Conservation (phyloP, 768 basidiomycete genomes). For the Rhodotorula kratochvilovae region DNA sequence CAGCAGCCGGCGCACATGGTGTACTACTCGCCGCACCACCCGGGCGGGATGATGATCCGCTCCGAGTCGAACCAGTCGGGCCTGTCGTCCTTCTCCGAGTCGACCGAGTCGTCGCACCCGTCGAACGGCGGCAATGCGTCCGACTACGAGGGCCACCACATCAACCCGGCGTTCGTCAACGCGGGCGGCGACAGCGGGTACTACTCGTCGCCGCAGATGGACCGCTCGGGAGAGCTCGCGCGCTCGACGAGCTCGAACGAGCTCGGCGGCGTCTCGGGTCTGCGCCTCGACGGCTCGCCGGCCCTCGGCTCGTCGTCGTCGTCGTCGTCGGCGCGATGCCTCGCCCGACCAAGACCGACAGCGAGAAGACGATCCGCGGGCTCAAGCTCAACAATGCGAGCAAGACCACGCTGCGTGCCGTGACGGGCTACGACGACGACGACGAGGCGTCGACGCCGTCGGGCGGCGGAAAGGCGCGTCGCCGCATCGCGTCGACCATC, state of each 20-base stretch:
- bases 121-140: neutral
- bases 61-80: slow-evolving; percentile 16
- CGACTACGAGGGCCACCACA: neutral
- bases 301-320: no score
- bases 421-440: neutral
- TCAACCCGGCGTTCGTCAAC: slow-evolving; percentile 8
- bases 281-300: slow-evolving; percentile 10
- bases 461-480: neutral
- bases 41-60: slow-evolving; percentile 1
- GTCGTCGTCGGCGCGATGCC: neutral
- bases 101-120: neutral
- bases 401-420: neutral
- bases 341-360: neutral
- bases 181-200: neutral
- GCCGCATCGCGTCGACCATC: neutral
- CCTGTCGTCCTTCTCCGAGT: slow-evolving; percentile 7
- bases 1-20: no score
- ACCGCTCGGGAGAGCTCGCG: neutral
- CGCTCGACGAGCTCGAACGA: slow-evolving; percentile 1
- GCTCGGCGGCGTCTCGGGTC: slow-evolving; percentile 6
- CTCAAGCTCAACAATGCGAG: neutral
- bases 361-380: neutral
- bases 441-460: neutral
- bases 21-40: slow-evolving; percentile 9
- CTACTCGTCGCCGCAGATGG: neutral